Evolutionary conservation across 2,329 filamentous ascomycete species (phyloP).

Genomic region (Albophoma yamanashiensis): DNA sequence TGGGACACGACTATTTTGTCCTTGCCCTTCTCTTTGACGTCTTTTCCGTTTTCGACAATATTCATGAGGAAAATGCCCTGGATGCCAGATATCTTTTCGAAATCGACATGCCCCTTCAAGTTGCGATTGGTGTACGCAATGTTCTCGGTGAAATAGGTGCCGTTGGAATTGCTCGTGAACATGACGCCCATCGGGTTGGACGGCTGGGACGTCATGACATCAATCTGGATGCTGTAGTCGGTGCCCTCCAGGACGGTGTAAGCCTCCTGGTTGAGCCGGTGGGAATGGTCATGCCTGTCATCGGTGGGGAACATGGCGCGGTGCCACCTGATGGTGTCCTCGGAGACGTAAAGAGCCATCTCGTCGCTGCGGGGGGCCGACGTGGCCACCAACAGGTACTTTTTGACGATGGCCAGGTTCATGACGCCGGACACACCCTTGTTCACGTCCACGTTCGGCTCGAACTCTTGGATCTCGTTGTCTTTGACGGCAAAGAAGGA

Average conservation of each 20-base stretch:
- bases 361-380: slow-evolving; percentile 74
- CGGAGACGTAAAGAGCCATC: slow-evolving; percentile 82
- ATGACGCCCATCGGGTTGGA: slow-evolving; percentile 71
- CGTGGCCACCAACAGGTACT: slow-evolving; percentile 75
- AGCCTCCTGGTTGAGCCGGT: slow-evolving; percentile 61
- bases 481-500: slow-evolving; percentile 58
- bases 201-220: slow-evolving; percentile 65
- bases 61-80: slow-evolving; percentile 92
- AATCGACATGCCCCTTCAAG: slow-evolving; percentile 67
- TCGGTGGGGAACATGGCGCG: slow-evolving; percentile 78
- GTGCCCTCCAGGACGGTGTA: slow-evolving; percentile 95
- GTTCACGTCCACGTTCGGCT: slow-evolving; percentile 66
- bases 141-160: slow-evolving; percentile 89
- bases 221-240: slow-evolving; percentile 94
- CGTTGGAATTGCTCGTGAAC: slow-evolving; percentile 95
- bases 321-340: slow-evolving; percentile 80
- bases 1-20: slow-evolving; percentile 63
- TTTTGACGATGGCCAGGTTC: slow-evolving; percentile 75
- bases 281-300: slow-evolving; percentile 63
- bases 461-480: slow-evolving; percentile 48
- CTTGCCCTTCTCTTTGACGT: slow-evolving; percentile 46
- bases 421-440: slow-evolving; percentile 70
- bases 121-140: slow-evolving; percentile 88
- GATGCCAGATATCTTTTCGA: slow-evolving; percentile 85
- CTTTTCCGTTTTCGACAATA: slow-evolving; percentile 74